Conservation (phyloP, 805 yeast species). For the Kodamaea jinghongensis region DNA sequence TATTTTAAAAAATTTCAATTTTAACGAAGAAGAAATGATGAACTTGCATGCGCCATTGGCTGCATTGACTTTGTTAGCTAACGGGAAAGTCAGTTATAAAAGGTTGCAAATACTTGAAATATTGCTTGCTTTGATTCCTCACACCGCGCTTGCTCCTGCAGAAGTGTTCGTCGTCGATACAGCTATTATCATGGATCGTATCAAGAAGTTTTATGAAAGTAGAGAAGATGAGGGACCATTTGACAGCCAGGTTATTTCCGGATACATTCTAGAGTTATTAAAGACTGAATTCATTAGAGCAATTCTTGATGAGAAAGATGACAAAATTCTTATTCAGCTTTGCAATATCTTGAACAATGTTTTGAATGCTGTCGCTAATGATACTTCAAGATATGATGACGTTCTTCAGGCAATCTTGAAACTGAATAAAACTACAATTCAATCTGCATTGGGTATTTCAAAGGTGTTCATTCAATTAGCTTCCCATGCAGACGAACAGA, state of each 20-base stretch:
- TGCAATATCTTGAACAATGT: slow-evolving; percentile 21
- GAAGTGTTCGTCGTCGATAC: background rate
- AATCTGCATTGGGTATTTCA: slow-evolving; percentile 35
- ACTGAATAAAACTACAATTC: slow-evolving; percentile 6
- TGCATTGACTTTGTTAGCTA: slow-evolving; percentile 44
- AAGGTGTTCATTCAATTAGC: slow-evolving; percentile 38
- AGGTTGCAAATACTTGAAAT: slow-evolving; percentile 42
- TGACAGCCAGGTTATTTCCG: slow-evolving; percentile 14
- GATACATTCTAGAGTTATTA: slow-evolving; percentile 17
- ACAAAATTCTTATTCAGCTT: slow-evolving; percentile 15
- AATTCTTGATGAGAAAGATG: slow-evolving; percentile 9
- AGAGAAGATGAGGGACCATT: slow-evolving; percentile 14
- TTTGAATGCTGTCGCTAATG: slow-evolving; percentile 20
- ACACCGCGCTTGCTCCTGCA: slow-evolving; percentile 46
- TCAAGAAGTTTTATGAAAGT: background rate
- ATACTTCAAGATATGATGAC: slow-evolving; percentile 2
- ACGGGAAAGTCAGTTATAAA: slow-evolving; percentile 12
- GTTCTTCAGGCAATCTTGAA: slow-evolving; percentile 8
- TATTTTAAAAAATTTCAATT: slow-evolving; percentile 62
- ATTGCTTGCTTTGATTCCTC: slow-evolving; percentile 57
- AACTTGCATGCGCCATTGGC: slow-evolving; percentile 73
- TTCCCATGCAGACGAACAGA: slow-evolving; percentile 24
- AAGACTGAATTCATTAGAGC: slow-evolving; percentile 17
- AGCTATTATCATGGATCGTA: background rate
- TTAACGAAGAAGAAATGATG: slow-evolving; percentile 85